These are phyloP conservation scores for Colletotrichum karsti DNA, from an alignment of 2,329 filamentous ascomycete genomes.

Conservation along the genomic window DNA sequence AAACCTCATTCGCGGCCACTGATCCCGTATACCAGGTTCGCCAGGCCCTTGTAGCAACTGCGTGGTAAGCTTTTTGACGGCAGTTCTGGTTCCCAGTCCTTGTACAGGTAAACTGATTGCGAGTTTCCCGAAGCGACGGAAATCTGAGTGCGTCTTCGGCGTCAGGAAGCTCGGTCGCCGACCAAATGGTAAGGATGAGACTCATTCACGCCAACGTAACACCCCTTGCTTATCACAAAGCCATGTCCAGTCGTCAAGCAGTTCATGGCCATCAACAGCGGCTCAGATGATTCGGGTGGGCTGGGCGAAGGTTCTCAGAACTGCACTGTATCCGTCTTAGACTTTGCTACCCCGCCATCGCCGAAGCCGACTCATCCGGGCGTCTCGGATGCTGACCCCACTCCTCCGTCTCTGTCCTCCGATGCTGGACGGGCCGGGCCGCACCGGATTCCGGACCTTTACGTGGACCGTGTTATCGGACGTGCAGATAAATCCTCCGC, in stretches of 20 bases:
- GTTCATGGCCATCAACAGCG: conserved; percentile 5
- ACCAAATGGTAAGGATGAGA: conserved; percentile 32
- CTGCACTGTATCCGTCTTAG: conserved; percentile 9
- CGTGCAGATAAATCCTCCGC: conserved; percentile 26
- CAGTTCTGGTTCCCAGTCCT: background rate
- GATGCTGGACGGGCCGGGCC: background rate
- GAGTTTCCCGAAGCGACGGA: conserved; percentile 16
- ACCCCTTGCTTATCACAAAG: background rate
- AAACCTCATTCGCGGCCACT: background rate
- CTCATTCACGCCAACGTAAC: background rate
- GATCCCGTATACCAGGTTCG: background rate
- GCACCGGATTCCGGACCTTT: conserved; percentile 33
- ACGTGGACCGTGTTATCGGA: conserved; percentile 36
- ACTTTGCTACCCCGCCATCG: conserved; percentile 3
- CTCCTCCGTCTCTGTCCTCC: background rate
- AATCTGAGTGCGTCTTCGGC: conserved; percentile 35
- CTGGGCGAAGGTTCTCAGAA: background rate
- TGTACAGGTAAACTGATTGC: background rate
- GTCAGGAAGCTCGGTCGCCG: conserved; percentile 33
- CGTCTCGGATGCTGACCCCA: background rate
- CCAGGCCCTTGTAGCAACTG: conserved; percentile 37
- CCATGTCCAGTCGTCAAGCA: conserved; percentile 19
- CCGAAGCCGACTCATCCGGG: background rate
- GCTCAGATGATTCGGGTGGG: background rate
- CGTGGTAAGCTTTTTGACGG: conserved; percentile 27